These are phyloP conservation scores for Epichloe sibirici DNA, from an alignment of 2,329 filamentous ascomycete genomes.

Conservation along the genomic window DNA sequence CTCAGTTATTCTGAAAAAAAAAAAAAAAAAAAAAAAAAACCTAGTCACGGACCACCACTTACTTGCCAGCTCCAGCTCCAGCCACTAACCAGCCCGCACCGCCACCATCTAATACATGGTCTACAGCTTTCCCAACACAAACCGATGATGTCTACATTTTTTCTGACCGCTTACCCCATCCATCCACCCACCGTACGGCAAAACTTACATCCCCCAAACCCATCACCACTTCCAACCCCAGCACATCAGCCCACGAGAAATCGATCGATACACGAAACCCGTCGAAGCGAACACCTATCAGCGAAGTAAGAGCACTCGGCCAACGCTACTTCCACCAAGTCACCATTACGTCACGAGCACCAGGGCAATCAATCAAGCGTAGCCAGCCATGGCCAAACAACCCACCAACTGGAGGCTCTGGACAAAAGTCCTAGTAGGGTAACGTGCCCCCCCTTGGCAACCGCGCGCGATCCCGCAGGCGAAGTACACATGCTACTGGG, in stretches of 20 bases:
- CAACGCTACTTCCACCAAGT: neutral
- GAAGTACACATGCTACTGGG: too few species aligned
- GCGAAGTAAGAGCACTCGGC: neutral
- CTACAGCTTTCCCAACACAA: neutral
- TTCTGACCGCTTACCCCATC: neutral
- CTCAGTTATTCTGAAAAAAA: too few species aligned
- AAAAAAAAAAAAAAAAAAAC: too few species aligned
- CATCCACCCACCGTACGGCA: neutral
- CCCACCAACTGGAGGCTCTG: conserved; percentile 43
- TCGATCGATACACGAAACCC: too few species aligned
- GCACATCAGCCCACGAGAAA: too few species aligned
- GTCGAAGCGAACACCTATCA: too few species aligned
- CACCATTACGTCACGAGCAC: neutral
- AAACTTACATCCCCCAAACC: neutral
- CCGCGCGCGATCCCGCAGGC: too few species aligned
- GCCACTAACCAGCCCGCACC: neutral
- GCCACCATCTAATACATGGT: neutral
- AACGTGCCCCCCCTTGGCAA: conserved; percentile 6
- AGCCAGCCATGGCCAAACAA: conserved; percentile 27
- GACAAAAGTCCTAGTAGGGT: conserved; percentile 63
- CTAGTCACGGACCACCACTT: too few species aligned
- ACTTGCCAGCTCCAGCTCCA: neutral
- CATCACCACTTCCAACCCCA: too few species aligned
- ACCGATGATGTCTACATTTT: neutral
- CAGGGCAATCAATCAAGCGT: neutral